These are phyloP conservation scores for Diaporthe citrichinensis DNA, from an alignment of 2,329 filamentous ascomycete genomes.

Conservation along the genomic window DNA sequence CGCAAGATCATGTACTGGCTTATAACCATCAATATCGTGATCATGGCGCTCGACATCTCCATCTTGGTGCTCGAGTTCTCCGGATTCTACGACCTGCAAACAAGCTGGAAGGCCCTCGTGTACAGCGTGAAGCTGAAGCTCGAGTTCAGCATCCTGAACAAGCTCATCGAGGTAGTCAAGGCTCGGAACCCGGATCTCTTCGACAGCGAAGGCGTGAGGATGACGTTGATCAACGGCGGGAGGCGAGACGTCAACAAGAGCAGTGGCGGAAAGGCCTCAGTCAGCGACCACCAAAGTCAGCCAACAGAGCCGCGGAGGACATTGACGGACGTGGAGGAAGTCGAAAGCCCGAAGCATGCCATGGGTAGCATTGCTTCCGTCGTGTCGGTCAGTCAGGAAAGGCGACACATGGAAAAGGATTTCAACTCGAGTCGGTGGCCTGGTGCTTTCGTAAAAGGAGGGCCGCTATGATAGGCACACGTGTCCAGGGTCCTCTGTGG, in stretches of 20 bases:
- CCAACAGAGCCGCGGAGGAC: not conserved
- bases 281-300: not conserved
- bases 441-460: not conserved
- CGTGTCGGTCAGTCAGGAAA: slow-evolving; percentile 12
- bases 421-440: slow-evolving; percentile 22
- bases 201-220: slow-evolving; percentile 25
- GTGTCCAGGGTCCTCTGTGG: not conserved
- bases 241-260: not conserved
- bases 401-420: slow-evolving; percentile 11
- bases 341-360: not conserved
- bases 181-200: slow-evolving; percentile 29
- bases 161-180: slow-evolving; percentile 42
- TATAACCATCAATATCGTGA: slow-evolving; percentile 60
- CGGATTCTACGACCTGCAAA: slow-evolving; percentile 35
- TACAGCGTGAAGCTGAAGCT: slow-evolving; percentile 46
- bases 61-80: slow-evolving; percentile 34
- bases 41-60: slow-evolving; percentile 60
- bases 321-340: not conserved
- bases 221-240: slow-evolving; percentile 13
- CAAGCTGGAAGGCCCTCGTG: slow-evolving; percentile 41
- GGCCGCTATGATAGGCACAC: not conserved
- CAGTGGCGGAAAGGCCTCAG: not conserved
- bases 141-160: slow-evolving; percentile 45
- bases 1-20: slow-evolving; percentile 51
- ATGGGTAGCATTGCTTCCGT: slow-evolving; percentile 10